A percentile compares a stretch with the other conserved stretches of the same genome.
phyloP scores from a whole-genome alignment of 2,329 filamentous ascomycete genomes.

The Microdochium trichocladiopsis region DNA sequence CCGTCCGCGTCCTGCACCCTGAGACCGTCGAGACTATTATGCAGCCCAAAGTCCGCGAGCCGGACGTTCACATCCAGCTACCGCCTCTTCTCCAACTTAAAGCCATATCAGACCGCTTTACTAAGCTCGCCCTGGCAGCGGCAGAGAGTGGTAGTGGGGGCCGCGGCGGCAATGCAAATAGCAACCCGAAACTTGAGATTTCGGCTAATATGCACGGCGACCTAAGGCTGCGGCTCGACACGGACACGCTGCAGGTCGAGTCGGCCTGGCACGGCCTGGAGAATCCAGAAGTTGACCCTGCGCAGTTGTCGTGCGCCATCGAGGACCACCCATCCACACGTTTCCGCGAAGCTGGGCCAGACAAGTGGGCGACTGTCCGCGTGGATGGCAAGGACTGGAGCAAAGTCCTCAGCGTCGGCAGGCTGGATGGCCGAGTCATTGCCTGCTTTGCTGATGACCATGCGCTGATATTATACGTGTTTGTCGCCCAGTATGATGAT shows the following conservation, averaged over 20 bases:
- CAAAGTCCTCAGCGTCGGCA: conserved; percentile 83
- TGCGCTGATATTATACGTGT: conserved; percentile 77
- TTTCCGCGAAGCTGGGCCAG: conserved; percentile 70
- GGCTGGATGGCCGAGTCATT: conserved; percentile 84
- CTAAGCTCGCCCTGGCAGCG: conserved; percentile 62
- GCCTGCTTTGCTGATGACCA: conserved; percentile 81
- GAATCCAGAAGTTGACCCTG: conserved; percentile 81
- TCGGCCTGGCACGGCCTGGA: conserved; percentile 80
- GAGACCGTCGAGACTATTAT: conserved; percentile 86
- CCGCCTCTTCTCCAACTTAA: conserved; percentile 85
- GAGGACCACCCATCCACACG: conserved; percentile 75
- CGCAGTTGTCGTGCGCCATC: conserved; percentile 63
- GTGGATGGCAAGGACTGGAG: conserved; percentile 96
- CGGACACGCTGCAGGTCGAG: conserved; percentile 77
- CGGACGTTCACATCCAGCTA: conserved; percentile 88
- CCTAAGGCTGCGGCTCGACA: conserved; percentile 70
- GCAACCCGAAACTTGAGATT: conserved; percentile 68
- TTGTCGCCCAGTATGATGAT: conserved; percentile 65
- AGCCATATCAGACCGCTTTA: conserved; percentile 91
- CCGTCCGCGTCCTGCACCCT: conserved; percentile 81
- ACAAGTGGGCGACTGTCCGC: conserved; percentile 80
- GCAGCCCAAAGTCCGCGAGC: conserved; percentile 83
- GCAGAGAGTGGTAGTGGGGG: conserved; percentile 10
- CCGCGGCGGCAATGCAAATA: conserved; percentile 6
- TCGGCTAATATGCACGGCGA: conserved; percentile 93